These are phyloP conservation scores for Tulasnella sp. DNA, from an alignment of 768 basidiomycete genomes.

Conservation along the genomic window DNA sequence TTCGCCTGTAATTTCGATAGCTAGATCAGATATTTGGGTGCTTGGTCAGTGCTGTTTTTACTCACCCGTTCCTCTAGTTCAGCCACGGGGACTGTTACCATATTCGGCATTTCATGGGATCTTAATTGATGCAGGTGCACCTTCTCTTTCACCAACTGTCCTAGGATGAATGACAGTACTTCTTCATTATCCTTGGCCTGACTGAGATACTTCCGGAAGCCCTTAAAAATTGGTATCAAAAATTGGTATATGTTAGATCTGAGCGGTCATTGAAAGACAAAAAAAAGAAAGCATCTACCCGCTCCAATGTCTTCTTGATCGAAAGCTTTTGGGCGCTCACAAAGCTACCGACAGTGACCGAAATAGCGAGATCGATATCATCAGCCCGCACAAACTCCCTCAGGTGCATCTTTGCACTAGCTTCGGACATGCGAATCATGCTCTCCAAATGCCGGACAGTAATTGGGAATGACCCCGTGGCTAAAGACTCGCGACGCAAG, in stretches of 20 bases:
- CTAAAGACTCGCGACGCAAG: conserved; percentile 86
- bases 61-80: conserved; percentile 82
- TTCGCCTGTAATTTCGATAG: conserved; percentile 50
- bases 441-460: conserved; percentile 96
- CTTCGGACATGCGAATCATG: conserved; percentile 99
- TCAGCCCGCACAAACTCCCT: conserved; percentile 91
- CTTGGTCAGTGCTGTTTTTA: conserved; percentile 10
- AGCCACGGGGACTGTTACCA: conserved; percentile 57
- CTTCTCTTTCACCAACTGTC: conserved; percentile 85
- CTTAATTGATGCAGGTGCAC: conserved; percentile 72
- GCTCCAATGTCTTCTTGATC: conserved; percentile 93
- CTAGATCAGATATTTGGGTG: conserved; percentile 15
- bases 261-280: conserved; percentile 23
- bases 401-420: conserved; percentile 95
- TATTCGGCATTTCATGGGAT: conserved; percentile 60
- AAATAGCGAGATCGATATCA: conserved; percentile 94
- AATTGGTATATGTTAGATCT: neutral
- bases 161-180: conserved; percentile 84
- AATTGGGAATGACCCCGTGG: conserved; percentile 97
- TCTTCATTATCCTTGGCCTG: conserved; percentile 95
- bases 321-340: conserved; percentile 95
- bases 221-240: no score
- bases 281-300: no score
- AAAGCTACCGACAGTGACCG: conserved; percentile 88
- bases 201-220: conserved; percentile 95